A percentile compares a stretch with the other conserved stretches of the same genome.
Conservation (phyloP, 768 basidiomycete genomes). For the Russula emetica region DNA sequence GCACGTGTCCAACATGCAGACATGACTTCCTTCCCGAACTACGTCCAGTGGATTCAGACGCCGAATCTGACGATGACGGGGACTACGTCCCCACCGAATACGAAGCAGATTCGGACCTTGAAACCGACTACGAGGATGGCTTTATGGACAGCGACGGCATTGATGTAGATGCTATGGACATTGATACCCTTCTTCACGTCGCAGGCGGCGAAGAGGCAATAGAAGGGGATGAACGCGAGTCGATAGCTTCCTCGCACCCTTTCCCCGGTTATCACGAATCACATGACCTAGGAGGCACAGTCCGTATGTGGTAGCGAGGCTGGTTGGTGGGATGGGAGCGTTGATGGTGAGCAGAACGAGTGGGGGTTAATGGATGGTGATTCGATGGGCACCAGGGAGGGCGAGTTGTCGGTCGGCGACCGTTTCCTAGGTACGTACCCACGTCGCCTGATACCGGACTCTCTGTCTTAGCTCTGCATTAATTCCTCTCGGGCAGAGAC, state of each 20-base stretch:
- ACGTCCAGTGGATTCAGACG: constrained; percentile 50
- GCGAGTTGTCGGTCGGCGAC: constrained; percentile 19
- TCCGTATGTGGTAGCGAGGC: constrained; percentile 16
- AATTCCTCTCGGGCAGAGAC: constrained; percentile 3
- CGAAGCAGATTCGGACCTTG: constrained; percentile 40
- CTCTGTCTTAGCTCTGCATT: background rate
- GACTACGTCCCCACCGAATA: constrained; percentile 58
- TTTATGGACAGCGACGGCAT: constrained; percentile 29
- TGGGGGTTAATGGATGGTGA: constrained; percentile 28
- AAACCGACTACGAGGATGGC: constrained; percentile 31
- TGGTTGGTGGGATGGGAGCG: constrained; percentile 20
- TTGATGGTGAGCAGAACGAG: constrained; percentile 16
- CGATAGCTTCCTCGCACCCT: background rate
- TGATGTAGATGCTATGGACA: constrained; percentile 30
- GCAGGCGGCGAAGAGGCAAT: constrained; percentile 34
- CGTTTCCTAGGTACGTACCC: constrained; percentile 14
- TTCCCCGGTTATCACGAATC: background rate
- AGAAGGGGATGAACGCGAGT: constrained; percentile 42
- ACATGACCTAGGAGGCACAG: constrained; percentile 27
- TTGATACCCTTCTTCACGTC: constrained; percentile 17
- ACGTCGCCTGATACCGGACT: background rate
- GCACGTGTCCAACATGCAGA: constrained; percentile 67
- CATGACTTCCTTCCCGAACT: constrained; percentile 53
- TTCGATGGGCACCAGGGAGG: constrained; percentile 29
- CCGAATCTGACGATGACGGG: constrained; percentile 62